phyloP scores from a whole-genome alignment of 2,329 filamentous ascomycete genomes.

The Cladophialophora bantiana region DNA sequence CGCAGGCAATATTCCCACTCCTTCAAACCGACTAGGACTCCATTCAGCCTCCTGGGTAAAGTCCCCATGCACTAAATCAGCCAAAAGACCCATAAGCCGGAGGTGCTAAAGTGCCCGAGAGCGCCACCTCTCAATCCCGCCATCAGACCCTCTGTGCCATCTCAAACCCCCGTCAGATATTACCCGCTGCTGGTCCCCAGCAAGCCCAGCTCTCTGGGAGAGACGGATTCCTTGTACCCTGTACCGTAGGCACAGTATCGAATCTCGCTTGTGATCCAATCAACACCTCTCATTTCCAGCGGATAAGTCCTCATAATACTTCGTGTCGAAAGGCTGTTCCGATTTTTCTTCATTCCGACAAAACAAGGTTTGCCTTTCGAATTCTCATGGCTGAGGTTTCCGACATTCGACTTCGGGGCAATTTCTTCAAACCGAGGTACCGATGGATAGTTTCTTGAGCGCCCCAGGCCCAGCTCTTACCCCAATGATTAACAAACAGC shows the following conservation, averaged over 20 bases:
- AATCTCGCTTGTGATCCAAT: conserved; percentile 4
- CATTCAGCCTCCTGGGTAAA: conserved; percentile 15
- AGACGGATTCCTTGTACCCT: background rate
- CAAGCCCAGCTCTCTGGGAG: background rate
- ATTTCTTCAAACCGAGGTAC: background rate
- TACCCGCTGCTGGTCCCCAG: background rate
- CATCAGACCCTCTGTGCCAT: background rate
- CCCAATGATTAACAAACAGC: background rate
- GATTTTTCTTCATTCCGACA: conserved; percentile 1
- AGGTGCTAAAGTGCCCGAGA: background rate
- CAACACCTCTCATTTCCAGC: background rate
- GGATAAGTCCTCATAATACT: background rate
- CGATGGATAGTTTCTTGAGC: background rate
- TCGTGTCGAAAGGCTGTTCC: background rate
- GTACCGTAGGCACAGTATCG: background rate
- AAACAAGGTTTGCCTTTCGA: background rate
- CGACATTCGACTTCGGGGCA: background rate
- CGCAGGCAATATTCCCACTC: background rate
- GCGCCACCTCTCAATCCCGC: background rate
- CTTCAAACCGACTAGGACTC: background rate
- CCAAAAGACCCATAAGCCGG: conserved; percentile 19
- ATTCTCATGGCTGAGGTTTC: background rate
- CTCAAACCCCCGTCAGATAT: conserved; percentile 1
- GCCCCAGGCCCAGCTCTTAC: background rate
- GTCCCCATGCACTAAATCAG: conserved; percentile 2